Evolutionary conservation across 805 yeast species (phyloP), one percentile per base, ranked within the genome.

Genomic region (Lachancea cidri): DNA sequence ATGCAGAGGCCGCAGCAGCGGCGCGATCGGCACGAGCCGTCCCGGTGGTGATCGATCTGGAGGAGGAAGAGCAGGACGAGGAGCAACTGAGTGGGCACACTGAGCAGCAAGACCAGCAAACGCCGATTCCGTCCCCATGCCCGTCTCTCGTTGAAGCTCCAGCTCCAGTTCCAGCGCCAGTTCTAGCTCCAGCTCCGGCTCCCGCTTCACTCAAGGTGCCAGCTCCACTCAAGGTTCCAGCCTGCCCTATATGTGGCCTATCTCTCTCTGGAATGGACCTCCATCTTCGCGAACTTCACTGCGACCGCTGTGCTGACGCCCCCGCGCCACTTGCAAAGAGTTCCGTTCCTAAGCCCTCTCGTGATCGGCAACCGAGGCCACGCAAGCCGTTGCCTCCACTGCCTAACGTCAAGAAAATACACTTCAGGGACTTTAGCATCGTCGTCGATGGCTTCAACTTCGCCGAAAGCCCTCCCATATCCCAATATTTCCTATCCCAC

Each of bases 401-500:
- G 42, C 53, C 31, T 41, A 34, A 11, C 25, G 42, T 14, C 50
- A 48, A 38, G 40, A 48, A 36, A 46, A 41, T 38, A 29, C 31
- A 14, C 16, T 39, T 45, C 38, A 45, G 52, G 3, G 43, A 45
- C 9, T 54, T 56, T 33, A 64, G 70, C 41, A 50, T 76, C 2
- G 74, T 81, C 0, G 86, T 83, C 18, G 93, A 83, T 63, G 88
- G 88, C 0, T 77, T 83, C 61, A 58, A 59, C 33, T 62, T 46
- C 40, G 53, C 44, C 6, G 68, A 73, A 0, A 68, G 74, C 46
- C 66, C 65, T 0, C 57, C 62, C 1, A 73, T 83, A 4, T 45
- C 60, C 2, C 68, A 70, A 33, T 84, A 83, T 60, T 76, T 83
- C 47, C 62, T 85, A 18, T 74, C 87, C 0, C 98, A 93, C 65